Conservation (phyloP, 2,329 filamentous ascomycete species). For the Teratosphaeria epicoccoides region DNA sequence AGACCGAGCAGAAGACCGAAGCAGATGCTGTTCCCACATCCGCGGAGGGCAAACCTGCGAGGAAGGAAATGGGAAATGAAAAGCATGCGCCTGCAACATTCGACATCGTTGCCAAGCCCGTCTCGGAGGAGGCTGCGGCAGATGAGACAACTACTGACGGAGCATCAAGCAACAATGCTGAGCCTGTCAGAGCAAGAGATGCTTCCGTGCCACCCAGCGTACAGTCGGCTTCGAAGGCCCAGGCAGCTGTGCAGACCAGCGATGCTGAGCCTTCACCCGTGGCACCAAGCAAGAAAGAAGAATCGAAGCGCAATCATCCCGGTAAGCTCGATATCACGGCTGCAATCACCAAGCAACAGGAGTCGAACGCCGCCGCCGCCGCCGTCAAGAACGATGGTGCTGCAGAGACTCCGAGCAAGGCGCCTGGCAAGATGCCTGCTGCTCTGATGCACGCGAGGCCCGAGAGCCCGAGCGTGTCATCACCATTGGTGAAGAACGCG, state of each 20-base stretch:
- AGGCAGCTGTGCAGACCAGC: slow-evolving; percentile 6
- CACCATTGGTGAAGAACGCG: slow-evolving; percentile 36
- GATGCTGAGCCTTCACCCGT: slow-evolving; percentile 7
- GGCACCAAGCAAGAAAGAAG: slow-evolving; percentile 10
- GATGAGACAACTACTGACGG: background rate
- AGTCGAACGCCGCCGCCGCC: slow-evolving; percentile 8
- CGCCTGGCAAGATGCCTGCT: background rate
- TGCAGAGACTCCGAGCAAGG: slow-evolving; percentile 16
- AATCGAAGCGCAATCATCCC: slow-evolving; percentile 29
- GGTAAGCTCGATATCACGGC: slow-evolving; percentile 39
- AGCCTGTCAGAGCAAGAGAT: background rate
- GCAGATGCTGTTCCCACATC: background rate
- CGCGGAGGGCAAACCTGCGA: background rate
- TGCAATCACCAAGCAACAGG: slow-evolving; percentile 21
- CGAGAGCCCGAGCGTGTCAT: slow-evolving; percentile 41
- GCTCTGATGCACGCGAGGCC: slow-evolving; percentile 40
- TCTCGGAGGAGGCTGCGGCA: background rate
- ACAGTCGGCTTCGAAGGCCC: slow-evolving; percentile 6
- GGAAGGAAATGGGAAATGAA: background rate
- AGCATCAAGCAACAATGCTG: background rate
- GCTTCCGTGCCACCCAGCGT: slow-evolving; percentile 2
- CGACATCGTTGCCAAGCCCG: background rate
- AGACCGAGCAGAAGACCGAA: background rate
- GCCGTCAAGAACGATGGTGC: slow-evolving; percentile 13
- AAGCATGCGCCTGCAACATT: background rate